phyloP scores from a whole-genome alignment of 495 filamentous ascomycete species.

The Penicillium ochrochloron region DNA sequence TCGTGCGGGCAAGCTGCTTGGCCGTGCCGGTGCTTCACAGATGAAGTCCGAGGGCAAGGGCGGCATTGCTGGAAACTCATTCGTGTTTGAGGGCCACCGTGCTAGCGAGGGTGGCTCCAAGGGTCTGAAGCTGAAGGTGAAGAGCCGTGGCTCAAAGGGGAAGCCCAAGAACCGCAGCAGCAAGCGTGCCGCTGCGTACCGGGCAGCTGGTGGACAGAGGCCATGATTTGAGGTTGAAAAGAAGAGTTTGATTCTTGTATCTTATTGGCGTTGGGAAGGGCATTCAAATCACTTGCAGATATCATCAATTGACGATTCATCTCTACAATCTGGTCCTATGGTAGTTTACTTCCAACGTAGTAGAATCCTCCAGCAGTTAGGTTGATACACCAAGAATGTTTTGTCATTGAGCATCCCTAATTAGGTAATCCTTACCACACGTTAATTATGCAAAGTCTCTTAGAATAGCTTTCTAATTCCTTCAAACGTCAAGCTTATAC shows the following conservation, averaged over 20 bases:
- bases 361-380: too few relatives aligned
- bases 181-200: conserved; percentile 70
- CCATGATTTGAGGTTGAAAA: conserved; percentile 24
- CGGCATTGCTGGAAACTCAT: conserved; percentile 53
- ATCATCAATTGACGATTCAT: conserved; percentile 19
- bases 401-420: too few relatives aligned
- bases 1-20: conserved; percentile 81
- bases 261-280: conserved; percentile 29
- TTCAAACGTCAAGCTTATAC: not conserved
- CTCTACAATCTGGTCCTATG: not conserved
- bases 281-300: conserved; percentile 29
- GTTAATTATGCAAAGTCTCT: too few relatives aligned
- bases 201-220: conserved; percentile 58
- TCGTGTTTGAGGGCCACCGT: conserved; percentile 90
- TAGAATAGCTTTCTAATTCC: too few relatives aligned
- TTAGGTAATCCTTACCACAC: too few relatives aligned
- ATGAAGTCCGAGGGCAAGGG: conserved; percentile 52
- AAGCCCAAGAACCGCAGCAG: conserved; percentile 56
- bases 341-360: too few relatives aligned
- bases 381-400: too few relatives aligned
- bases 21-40: conserved; percentile 73
- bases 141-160: conserved; percentile 61
- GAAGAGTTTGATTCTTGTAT: conserved; percentile 26
- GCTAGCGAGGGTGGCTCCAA: conserved; percentile 67
- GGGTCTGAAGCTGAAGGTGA: conserved; percentile 54